Evolutionary conservation across 2,329 filamentous ascomycete genomes (phyloP), one percentile per base, ranked within the genome.

Genomic region (Apiospora pterosperma): DNA sequence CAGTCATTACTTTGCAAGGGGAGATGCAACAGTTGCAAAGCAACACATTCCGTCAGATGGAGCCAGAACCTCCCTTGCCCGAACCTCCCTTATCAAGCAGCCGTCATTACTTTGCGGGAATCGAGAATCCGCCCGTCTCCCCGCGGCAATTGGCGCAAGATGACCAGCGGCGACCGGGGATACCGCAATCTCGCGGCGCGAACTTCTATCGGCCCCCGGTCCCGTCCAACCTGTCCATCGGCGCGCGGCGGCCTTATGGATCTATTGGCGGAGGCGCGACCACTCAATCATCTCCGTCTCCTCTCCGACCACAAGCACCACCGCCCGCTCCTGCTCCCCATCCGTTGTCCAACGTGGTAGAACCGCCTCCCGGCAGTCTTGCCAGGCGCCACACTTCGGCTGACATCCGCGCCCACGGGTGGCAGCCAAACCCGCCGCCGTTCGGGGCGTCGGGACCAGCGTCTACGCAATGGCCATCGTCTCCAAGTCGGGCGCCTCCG

Each of bases 361-460:
- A 89, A 70, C 83, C 85, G 31, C 85, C 88, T 38, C 88, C 89
- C 39, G 85, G 88, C 64, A 93, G 88, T 71, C 83, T 97, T 59
- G 87, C 89, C 55, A 89, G 95, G 68, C 88, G 95, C 67, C 96
- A 99, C 78, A 99, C 96, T 1, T 95, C 94, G 42, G 96, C 96
- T 65, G 96, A 99, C 75, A 98, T 99, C 70, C 90, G 96, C 62
- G 90, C 94, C 71, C 91, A 93, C 74, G 92, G 91, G 41, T 95
- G 92, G 88, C 90, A 89, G 67, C 83, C 83, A 82, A 79, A 60
- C 80, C 82, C 48, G 83, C 86, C 31, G 60, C 91, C 90, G 5
- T 91, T 90, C 12, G 91, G 88, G 73, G 83, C 85, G 8, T 89
- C 90, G 4, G 88, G 88, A 12, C 77, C 81, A 2, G 77, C 82